phyloP scores from a whole-genome alignment of 1,284 basidiomycete species.

The Crocinoboletus sp. region DNA sequence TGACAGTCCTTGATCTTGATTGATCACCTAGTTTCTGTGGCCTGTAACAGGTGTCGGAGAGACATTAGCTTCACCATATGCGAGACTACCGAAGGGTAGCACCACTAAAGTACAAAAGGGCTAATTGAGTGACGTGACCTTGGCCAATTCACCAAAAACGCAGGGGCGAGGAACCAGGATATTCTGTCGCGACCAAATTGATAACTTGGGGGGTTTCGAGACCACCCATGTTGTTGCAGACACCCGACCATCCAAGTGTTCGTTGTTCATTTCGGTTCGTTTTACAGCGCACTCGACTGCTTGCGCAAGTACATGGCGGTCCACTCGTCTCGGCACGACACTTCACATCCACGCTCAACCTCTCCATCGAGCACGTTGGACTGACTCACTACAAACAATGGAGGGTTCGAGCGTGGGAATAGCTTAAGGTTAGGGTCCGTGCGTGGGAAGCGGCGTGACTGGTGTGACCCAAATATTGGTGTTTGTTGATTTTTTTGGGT shows the following conservation, averaged over 20 bases:
- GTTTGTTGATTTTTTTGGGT: constrained; percentile 38
- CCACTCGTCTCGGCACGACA: no score
- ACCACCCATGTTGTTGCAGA: constrained; percentile 21
- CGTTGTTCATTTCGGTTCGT: background rate
- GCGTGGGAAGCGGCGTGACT: constrained; percentile 37
- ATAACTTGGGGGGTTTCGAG: constrained; percentile 23
- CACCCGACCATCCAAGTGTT: background rate
- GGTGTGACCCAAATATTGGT: constrained; percentile 38
- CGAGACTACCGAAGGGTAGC: no score
- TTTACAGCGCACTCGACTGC: background rate
- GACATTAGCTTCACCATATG: no score
- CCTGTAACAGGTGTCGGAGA: no score
- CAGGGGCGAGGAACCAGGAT: constrained; percentile 5
- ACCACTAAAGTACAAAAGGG: background rate
- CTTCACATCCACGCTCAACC: background rate
- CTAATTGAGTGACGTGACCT: constrained; percentile 6
- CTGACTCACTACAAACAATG: constrained; percentile 18
- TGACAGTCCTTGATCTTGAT: no score
- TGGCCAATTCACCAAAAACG: background rate
- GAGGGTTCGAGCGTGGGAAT: constrained; percentile 29
- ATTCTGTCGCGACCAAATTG: constrained; percentile 14
- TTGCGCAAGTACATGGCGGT: no score
- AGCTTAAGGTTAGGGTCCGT: constrained; percentile 38
- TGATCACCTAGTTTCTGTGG: no score
- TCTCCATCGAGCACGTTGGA: constrained; percentile 1